Conservation (phyloP, 768 basidiomycete species). For the Tricholoma terreum region DNA sequence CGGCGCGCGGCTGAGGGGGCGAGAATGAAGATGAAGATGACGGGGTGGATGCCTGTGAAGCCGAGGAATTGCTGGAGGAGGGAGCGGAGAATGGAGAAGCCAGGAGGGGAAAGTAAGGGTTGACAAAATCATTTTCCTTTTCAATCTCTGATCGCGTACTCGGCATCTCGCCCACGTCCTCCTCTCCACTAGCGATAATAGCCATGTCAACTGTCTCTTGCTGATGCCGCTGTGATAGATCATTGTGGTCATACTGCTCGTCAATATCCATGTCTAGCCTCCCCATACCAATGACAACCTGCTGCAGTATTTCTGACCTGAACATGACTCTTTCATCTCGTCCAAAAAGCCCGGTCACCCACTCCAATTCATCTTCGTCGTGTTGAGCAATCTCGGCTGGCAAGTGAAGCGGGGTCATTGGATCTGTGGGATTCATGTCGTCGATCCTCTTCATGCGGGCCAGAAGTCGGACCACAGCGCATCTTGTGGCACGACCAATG, state of each 20-base stretch:
- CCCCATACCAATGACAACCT: constrained; percentile 89
- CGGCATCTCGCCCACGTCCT: constrained; percentile 15
- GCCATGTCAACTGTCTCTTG: constrained; percentile 12
- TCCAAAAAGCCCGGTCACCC: constrained; percentile 47
- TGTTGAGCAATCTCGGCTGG: constrained; percentile 20
- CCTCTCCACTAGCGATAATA: constrained; percentile 13
- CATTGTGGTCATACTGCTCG: constrained; percentile 15
- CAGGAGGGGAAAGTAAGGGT: constrained; percentile 54
- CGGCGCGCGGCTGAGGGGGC: constrained; percentile 1
- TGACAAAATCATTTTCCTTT: constrained; percentile 27
- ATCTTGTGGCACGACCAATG: constrained; percentile 71
- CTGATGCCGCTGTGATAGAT: not conserved
- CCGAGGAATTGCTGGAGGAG: constrained; percentile 22
- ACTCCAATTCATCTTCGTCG: constrained; percentile 33
- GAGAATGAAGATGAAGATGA: constrained; percentile 14
- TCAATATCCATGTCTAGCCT: constrained; percentile 49
- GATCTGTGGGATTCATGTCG: constrained; percentile 31
- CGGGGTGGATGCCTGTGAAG: constrained; percentile 23
- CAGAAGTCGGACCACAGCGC: constrained; percentile 76
- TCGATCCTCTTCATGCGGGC: constrained; percentile 65
- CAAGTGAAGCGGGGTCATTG: constrained; percentile 13
- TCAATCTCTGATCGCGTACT: constrained; percentile 5
- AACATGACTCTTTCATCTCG: constrained; percentile 58
- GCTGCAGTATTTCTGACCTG: constrained; percentile 77
- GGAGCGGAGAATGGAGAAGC: constrained; percentile 13